Conservation (phyloP, 345 rosid genomes). For the Citrus glauca region DNA sequence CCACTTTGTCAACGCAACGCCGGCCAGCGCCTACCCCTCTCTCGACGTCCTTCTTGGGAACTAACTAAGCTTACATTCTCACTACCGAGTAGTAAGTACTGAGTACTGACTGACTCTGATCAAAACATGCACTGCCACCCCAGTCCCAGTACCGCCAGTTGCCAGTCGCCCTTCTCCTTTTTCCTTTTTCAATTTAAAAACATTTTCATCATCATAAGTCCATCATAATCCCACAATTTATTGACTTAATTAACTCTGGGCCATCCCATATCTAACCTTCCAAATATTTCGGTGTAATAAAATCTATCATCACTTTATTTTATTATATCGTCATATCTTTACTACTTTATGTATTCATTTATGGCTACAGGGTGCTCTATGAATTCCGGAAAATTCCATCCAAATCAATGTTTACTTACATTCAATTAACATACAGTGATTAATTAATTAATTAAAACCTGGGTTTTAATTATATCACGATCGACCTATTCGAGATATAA, state of each 20-base stretch:
- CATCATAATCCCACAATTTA: neutral
- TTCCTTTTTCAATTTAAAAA: no score
- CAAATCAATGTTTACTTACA: neutral
- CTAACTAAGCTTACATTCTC: neutral
- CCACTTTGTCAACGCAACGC: neutral
- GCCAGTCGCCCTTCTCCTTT: no score
- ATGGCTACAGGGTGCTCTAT: neutral
- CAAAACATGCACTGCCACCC: no score
- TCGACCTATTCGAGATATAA: neutral
- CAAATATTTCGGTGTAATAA: neutral
- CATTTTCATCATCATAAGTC: neutral
- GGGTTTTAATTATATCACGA: no score
- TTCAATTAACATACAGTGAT: no score
- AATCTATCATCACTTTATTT: neutral
- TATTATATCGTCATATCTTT: neutral
- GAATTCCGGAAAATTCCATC: neutral
- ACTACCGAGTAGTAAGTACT: neutral
- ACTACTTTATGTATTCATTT: neutral
- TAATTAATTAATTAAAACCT: no score
- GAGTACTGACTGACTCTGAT: neutral
- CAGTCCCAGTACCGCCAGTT: no score
- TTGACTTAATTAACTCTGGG: neutral
- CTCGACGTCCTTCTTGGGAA: neutral
- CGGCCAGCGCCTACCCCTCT: neutral
- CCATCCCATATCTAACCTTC: slow-evolving; percentile 4